These are phyloP conservation scores for Epichloe amarillans DNA, from an alignment of 2,329 filamentous ascomycete genomes.

Conservation along the genomic window DNA sequence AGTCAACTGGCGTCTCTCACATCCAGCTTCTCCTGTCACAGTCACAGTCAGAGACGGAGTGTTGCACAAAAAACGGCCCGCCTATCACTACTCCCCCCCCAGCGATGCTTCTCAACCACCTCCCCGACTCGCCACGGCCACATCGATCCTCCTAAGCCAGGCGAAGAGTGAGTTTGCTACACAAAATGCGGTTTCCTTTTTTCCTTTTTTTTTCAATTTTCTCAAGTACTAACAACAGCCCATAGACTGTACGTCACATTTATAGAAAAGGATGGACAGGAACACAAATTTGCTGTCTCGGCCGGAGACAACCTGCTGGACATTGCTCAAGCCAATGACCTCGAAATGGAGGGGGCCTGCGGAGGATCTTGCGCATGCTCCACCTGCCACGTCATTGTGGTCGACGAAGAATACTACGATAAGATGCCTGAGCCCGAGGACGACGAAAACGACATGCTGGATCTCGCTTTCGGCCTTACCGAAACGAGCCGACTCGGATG, in stretches of 20 bases:
- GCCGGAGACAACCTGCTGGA: slow-evolving; percentile 89
- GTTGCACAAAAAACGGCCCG: neutral
- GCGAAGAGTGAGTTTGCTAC: slow-evolving; percentile 64
- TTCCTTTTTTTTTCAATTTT: too few species aligned
- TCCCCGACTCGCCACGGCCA: slow-evolving; percentile 57
- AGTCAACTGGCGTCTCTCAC: slow-evolving; percentile 3
- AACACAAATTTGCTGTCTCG: slow-evolving; percentile 64
- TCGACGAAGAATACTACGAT: slow-evolving; percentile 60
- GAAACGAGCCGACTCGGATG: slow-evolving; percentile 77
- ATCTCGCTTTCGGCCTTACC: slow-evolving; percentile 78
- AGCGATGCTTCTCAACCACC: slow-evolving; percentile 52
- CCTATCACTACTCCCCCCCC: slow-evolving; percentile 2
- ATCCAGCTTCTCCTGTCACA: neutral
- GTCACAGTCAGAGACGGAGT: neutral
- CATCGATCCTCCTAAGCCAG: slow-evolving; percentile 69
- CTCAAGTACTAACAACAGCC: neutral
- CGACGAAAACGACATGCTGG: slow-evolving; percentile 82
- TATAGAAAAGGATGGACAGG: slow-evolving; percentile 74
- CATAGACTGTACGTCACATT: slow-evolving; percentile 76
- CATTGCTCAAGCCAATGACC: slow-evolving; percentile 83
- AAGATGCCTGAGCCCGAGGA: slow-evolving; percentile 66
- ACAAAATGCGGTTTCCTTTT: neutral
- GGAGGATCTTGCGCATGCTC: slow-evolving; percentile 89
- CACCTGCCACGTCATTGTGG: slow-evolving; percentile 82
- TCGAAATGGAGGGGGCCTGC: slow-evolving; percentile 96